Evolutionary conservation across 345 rosid species (phyloP), one percentile per base, ranked within the genome.

Genomic region (Gossypium anomalum): DNA sequence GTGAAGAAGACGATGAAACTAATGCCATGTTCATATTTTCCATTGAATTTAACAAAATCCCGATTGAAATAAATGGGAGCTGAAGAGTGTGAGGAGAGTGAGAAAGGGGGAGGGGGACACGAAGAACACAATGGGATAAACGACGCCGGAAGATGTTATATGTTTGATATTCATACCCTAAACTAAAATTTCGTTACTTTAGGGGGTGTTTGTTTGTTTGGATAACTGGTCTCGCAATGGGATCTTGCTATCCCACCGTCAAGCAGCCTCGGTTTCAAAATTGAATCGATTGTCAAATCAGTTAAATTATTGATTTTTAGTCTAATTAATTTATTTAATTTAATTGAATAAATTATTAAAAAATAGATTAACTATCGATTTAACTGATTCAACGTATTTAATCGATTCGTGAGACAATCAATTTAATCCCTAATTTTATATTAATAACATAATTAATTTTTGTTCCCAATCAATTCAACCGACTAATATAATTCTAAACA

Each of bases 21-120:
- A 59, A 72, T 20, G 75, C 56, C 75, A 44, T 58, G 3, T 73
- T 73, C 76, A 61, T 16, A 59, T 60, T 73, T 73, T 73, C 76
- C 76, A 60, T 47, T 53, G 10, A 53, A 27, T 27, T 52, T 14
- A 25, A 25, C 3, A 68, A 23, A 5, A 3, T 13, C 14, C 41
- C 19, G 49, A 23, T 6, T 34, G 9, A 10, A 70, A 70, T 27
- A 34, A 6, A 19, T 44, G 10, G 27, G 45, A 20, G 29, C 25
- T 23, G 38, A 14, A 2, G 13, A 47, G 41, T 13, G 9, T 9
- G 20, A 53, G 20, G 58, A 53, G 20, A 4, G 9, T 7, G 20
- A 53, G 6, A 16, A 19, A n/a, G 57, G 2, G 13, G 43, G 15
- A 3, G 25, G 25, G 25, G 25, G 1, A n/a, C n/a, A 1, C 2